Evolutionary conservation across 306 rosid genomes (phyloP).

Genomic region (Vachellia collinsii): DNA sequence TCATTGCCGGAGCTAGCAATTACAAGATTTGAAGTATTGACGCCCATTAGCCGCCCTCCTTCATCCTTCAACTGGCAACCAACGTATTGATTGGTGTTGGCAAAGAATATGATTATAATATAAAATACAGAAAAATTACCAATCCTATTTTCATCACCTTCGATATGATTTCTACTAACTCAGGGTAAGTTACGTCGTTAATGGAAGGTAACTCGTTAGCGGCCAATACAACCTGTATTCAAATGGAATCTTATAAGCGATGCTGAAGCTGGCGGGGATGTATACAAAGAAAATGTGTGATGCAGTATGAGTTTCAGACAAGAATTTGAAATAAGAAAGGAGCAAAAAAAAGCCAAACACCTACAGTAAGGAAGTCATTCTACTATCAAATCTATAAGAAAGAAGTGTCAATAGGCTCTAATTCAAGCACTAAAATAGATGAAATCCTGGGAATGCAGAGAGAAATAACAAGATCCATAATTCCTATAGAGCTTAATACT

Average conservation of each 20-base stretch:
- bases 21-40: slow-evolving; percentile 74
- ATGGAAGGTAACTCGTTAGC: slow-evolving; percentile 97
- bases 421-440: slow-evolving; percentile 1
- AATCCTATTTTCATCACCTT: slow-evolving; percentile 52
- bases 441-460: slow-evolving; percentile 13
- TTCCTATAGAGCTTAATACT: neutral
- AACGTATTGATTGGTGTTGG: slow-evolving; percentile 38
- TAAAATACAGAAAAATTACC: neutral
- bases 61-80: slow-evolving; percentile 82
- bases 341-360: slow-evolving; percentile 11
- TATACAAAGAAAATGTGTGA: neutral
- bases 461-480: neutral
- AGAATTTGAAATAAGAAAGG: slow-evolving; percentile 14
- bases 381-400: neutral
- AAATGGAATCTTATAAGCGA: slow-evolving; percentile 33
- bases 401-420: slow-evolving; percentile 15
- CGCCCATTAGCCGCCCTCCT: slow-evolving; percentile 65
- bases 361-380: slow-evolving; percentile 18
- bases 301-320: slow-evolving; percentile 32
- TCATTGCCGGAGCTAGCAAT: slow-evolving; percentile 93
- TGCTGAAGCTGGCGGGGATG: slow-evolving; percentile 21
- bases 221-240: slow-evolving; percentile 87
- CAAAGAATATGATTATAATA: slow-evolving; percentile 15
- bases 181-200: slow-evolving; percentile 80
- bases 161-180: slow-evolving; percentile 77